phyloP scores from a whole-genome alignment of 805 yeast species.

The Kockiozyma suomiensis region DNA sequence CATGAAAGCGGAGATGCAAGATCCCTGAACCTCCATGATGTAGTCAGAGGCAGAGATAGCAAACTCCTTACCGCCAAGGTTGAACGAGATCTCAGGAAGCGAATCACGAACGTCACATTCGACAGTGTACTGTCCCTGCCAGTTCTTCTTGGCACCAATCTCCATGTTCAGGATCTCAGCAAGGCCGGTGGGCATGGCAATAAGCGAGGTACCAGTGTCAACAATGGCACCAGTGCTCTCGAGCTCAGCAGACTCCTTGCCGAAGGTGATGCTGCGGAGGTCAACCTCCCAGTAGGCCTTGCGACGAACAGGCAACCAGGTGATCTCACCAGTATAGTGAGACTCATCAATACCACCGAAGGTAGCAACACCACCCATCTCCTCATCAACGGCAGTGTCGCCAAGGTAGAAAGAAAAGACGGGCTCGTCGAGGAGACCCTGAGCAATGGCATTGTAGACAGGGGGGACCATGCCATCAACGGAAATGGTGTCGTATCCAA shows the following conservation, averaged over 20 bases:
- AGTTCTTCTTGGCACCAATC: slow-evolving; percentile 95
- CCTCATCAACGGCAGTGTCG: slow-evolving; percentile 58
- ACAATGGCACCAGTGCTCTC: slow-evolving; percentile 91
- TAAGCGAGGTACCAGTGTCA: slow-evolving; percentile 97
- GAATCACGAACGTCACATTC: slow-evolving; percentile 84
- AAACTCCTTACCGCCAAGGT: slow-evolving; percentile 86
- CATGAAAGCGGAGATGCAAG: slow-evolving; percentile 94
- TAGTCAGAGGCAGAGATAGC: slow-evolving; percentile 88
- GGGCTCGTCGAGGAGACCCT: slow-evolving; percentile 79
- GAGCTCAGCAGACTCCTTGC: slow-evolving; percentile 86
- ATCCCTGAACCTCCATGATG: slow-evolving; percentile 90
- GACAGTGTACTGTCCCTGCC: slow-evolving; percentile 95
- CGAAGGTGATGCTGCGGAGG: slow-evolving; percentile 86
- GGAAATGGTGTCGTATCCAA: slow-evolving; percentile 89
- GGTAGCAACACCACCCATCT: slow-evolving; percentile 86
- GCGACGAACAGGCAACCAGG: slow-evolving; percentile 97
- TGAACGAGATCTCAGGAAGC: slow-evolving; percentile 91
- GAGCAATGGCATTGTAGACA: slow-evolving; percentile 79
- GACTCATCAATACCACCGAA: slow-evolving; percentile 90
- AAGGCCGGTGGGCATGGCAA: slow-evolving; percentile 90
- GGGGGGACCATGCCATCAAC: slow-evolving; percentile 93
- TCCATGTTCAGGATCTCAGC: slow-evolving; percentile 94
- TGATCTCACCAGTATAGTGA: slow-evolving; percentile 77
- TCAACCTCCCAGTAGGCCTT: slow-evolving; percentile 99
- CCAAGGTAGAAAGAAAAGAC: slow-evolving; percentile 92